A percentile compares a stretch with the other conserved stretches of the same genome.
Conservation (phyloP, 106 monocot species). For the Dendrobium officinale region DNA sequence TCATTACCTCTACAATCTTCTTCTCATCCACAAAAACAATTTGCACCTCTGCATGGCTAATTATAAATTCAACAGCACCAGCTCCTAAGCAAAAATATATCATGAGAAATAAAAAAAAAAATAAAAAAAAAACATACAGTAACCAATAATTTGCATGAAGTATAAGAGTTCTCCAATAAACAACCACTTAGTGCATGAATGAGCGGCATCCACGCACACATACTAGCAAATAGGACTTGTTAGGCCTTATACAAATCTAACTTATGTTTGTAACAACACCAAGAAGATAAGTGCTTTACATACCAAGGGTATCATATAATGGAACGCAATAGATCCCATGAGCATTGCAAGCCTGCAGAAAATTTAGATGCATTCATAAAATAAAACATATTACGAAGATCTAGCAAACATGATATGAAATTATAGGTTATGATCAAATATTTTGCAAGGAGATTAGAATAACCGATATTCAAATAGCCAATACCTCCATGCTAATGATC, state of each 20-base stretch:
- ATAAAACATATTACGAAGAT: constrained; percentile 1
- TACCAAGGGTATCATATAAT: constrained; percentile 92
- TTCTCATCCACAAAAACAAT: constrained; percentile 84
- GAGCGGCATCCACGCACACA: background rate
- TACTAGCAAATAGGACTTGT: background rate
- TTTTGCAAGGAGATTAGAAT: background rate
- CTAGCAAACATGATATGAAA: background rate
- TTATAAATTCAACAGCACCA: constrained; percentile 76
- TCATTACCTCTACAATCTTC: constrained; percentile 73
- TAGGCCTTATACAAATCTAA: background rate
- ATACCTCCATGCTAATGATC: constrained; percentile 95
- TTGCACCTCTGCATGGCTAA: constrained; percentile 80
- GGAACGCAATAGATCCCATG: constrained; percentile 91
- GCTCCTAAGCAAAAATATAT: constrained; percentile 41
- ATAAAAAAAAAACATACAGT: background rate
- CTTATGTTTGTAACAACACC: background rate
- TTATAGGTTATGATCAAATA: background rate
- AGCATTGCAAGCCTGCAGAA: constrained; percentile 75
- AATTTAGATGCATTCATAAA: background rate
- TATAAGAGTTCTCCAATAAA: background rate
- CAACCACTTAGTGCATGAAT: too few relatives aligned
- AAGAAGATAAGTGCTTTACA: constrained; percentile 2
- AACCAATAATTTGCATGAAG: background rate
- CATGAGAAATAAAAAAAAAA: background rate
- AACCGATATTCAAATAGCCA: background rate